Evolutionary conservation across 2,329 filamentous ascomycete genomes (phyloP), one percentile per base, ranked within the genome.

Genomic region (Tolypocladium ovalisporum): DNA sequence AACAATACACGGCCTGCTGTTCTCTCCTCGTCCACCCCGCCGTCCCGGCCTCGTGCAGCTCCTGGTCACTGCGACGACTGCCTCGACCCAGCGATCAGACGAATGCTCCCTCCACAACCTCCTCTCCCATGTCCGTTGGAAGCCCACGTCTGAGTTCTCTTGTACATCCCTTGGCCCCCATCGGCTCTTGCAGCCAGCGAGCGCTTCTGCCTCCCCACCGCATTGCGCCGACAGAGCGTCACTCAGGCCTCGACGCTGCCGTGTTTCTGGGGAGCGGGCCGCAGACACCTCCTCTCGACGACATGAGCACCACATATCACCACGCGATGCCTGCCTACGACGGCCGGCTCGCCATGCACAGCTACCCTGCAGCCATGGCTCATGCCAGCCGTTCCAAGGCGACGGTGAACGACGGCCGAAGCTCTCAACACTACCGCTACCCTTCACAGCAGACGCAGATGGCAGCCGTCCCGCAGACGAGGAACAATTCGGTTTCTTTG

Each of bases 251-350:
- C 56, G 47, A 64, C 59, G 57, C 61, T 56, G 57, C 61, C 54
- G 55, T 56, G 40, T 58, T 55, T 44, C 56, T 61, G 55, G 67
- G 63, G 57, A 66, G 67, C 66, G 78, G 79, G 60, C 74, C 81
- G 64, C 73, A 70, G 65, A 80, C 78, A 59, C 79, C 79, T 55
- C 79, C 78, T 44, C 67, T 72, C 62, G 79, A 81, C 71, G 72
- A 75, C 59, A 77, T 83, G 80, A 79, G 75, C 62, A 71, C 78
- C 60, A 71, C 76, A n/a, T 82, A 81, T 62, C 77, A 79, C 54
- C 71, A 75, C 15, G 69, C 74, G 56, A 71, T 78, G 64, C 71
- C 75, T 59, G 72, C 73, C 55, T 81, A 79, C 67, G 74, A 78
- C 44, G 71, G 66, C 61, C 75, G 79, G 47, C 47, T 52, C 71